Base-by-base conservation (phyloP, 768 basidiomycete species). In the Megacollybia marginata region DNA sequence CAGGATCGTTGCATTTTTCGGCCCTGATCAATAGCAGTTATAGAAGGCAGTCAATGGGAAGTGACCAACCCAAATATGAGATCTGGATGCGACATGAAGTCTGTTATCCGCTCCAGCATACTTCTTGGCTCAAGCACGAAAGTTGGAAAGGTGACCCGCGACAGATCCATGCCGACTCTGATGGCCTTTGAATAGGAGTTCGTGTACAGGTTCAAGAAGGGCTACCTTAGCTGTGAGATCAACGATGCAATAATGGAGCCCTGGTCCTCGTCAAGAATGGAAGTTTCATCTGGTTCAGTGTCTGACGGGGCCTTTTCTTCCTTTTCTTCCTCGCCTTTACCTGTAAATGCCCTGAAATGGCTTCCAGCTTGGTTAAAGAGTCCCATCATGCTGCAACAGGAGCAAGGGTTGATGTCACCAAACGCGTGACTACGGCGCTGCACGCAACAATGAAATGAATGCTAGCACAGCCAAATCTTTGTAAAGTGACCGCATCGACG, bases 1-100 rank as follows among this genome's bases (percentile, higher is more conserved):
- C 87, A 32, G 91, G 80, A 59, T 92, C 83, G 36, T 77, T 73
- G 61, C 80, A 83, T n/a, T 80, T 64, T 55, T 89, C 91, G 43
- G 89, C 88, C 36, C 94, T 40, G 8, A 13, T 18, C 5, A 18
- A 40, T 40, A 18, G 8, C 44, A 46, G 48, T 46, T 40, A 34
- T 13, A 47, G 42, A 23, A 46, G 54, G 43, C 50, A 40, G 38
- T 44, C 32, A 45, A n/a, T 46, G 45, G 40, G 53, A 55, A 44
- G 43, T 49, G 31, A 73, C 88, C 67, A 67, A 82, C 92, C 91
- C 90, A 69, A 95, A 95, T 59, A 97, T 80, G 62, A 98, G 84
- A 70, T 99, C 94, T 31, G 96, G 93, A 68, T 98, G 96, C 50
- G 92, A 87, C 86, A 98, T 94, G 69, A 99, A 99, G 72, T 99